A percentile compares a stretch with the other conserved stretches of the same genome.
phyloP scores from a whole-genome alignment of 169 alveolate genomes.

The Plasmodium falciparum region DNA sequence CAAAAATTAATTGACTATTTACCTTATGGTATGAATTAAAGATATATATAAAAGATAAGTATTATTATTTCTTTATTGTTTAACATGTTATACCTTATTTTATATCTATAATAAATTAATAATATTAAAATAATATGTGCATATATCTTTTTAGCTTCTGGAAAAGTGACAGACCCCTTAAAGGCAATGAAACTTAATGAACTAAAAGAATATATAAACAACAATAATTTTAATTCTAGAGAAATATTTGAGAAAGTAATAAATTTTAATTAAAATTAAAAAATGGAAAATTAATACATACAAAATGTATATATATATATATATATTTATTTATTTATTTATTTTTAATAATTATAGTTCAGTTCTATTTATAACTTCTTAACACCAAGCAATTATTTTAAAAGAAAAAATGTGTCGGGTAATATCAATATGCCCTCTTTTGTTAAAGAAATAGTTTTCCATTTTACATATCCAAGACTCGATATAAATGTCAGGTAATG shows the following conservation, averaged over 20 bases:
- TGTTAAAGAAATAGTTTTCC: slow-evolving; percentile 84
- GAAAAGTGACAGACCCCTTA: slow-evolving; percentile 28
- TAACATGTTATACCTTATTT: neutral
- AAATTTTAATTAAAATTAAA: slow-evolving; percentile 3
- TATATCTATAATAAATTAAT: neutral
- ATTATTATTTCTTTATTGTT: neutral
- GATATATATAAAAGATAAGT: neutral
- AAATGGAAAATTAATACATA: neutral
- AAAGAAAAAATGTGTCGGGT: slow-evolving; percentile 15
- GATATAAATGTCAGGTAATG: slow-evolving; percentile 85
- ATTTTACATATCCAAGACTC: slow-evolving; percentile 87
- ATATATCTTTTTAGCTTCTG: slow-evolving; percentile 5
- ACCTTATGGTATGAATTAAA: slow-evolving; percentile 39
- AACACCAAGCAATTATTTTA: slow-evolving; percentile 64
- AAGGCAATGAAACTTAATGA: slow-evolving; percentile 36
- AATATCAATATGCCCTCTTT: slow-evolving; percentile 40
- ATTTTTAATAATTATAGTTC: slow-evolving; percentile 32
- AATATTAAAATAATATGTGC: neutral
- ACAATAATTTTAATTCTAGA: slow-evolving; percentile 50
- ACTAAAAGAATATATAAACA: slow-evolving; percentile 42
- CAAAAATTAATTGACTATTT: slow-evolving; percentile 59
- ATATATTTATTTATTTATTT: slow-evolving; percentile 23
- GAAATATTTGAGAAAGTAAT: slow-evolving; percentile 48
- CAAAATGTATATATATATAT: neutral
- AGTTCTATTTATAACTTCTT: slow-evolving; percentile 51